A percentile compares a stretch with the other conserved stretches of the same genome.
phyloP scores from a whole-genome alignment of 176 grass and related monocot genomes.

The Zoysia japonica region DNA sequence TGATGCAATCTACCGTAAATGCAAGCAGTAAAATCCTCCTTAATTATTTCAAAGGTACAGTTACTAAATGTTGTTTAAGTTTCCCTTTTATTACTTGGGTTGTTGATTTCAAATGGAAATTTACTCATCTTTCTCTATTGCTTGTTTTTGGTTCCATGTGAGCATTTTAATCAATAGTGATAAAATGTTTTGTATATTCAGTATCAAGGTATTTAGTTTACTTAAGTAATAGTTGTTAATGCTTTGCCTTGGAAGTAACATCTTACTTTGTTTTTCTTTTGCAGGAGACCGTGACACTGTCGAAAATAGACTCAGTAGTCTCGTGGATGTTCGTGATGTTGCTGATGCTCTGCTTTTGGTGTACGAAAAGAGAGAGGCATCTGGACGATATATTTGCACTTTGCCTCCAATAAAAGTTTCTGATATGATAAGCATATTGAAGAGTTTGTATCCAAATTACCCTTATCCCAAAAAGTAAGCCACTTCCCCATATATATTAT shows the following conservation, averaged over 20 bases:
- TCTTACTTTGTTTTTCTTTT: neutral
- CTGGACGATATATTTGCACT: conserved; percentile 46
- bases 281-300: conserved; percentile 43
- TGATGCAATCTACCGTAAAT: conserved; percentile 50
- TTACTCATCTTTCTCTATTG: neutral
- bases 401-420: conserved; percentile 36
- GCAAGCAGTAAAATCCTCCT: conserved; percentile 42
- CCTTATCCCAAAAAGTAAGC: conserved; percentile 50
- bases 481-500: neutral
- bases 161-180: neutral
- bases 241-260: neutral
- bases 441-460: conserved; percentile 43
- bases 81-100: conserved; percentile 1
- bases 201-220: neutral
- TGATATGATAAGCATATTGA: conserved; percentile 46
- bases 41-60: conserved; percentile 48
- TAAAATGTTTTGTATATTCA: neutral
- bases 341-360: conserved; percentile 48
- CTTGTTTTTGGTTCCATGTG: neutral
- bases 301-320: conserved; percentile 38
- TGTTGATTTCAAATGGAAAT: neutral
- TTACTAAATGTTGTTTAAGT: neutral
- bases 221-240: neutral
- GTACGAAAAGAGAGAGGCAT: conserved; percentile 43
- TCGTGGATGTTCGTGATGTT: conserved; percentile 52